Conservation (phyloP, 371 early-diverging fungal genomes). For the Apophysomyces elegans region DNA sequence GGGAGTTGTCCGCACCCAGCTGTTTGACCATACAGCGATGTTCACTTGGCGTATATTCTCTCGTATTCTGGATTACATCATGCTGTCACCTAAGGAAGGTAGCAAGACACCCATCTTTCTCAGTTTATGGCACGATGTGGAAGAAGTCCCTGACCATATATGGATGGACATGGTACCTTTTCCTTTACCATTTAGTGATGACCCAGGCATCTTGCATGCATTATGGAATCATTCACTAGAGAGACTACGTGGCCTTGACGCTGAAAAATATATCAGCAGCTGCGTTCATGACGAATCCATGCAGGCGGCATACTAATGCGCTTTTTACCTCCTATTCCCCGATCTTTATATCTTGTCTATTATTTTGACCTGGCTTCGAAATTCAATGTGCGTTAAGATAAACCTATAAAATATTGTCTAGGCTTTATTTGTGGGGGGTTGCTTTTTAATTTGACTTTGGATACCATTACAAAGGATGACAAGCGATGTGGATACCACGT, state of each 20-base stretch:
- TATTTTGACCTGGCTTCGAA: background rate
- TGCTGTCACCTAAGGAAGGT: constrained; percentile 50
- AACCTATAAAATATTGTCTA: background rate
- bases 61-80: constrained; percentile 38
- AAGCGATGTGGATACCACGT: background rate
- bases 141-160: background rate
- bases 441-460: constrained; percentile 5
- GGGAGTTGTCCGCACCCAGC: constrained; percentile 44
- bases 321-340: no score
- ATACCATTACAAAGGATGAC: background rate
- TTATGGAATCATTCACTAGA: background rate
- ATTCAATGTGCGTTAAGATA: background rate
- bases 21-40: constrained; percentile 41
- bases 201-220: background rate
- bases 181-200: background rate
- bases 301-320: background rate
- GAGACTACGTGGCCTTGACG: constrained; percentile 2
- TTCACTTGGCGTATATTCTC: constrained; percentile 32
- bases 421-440: background rate
- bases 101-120: constrained; percentile 40
- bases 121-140: constrained; percentile 14
- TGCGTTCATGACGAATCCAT: background rate
- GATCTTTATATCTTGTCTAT: background rate
- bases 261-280: constrained; percentile 8
- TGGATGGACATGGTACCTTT: constrained; percentile 4